Evolutionary conservation across 148 eudicot genomes (phyloP).

Genomic region (Limonium bicolor): DNA sequence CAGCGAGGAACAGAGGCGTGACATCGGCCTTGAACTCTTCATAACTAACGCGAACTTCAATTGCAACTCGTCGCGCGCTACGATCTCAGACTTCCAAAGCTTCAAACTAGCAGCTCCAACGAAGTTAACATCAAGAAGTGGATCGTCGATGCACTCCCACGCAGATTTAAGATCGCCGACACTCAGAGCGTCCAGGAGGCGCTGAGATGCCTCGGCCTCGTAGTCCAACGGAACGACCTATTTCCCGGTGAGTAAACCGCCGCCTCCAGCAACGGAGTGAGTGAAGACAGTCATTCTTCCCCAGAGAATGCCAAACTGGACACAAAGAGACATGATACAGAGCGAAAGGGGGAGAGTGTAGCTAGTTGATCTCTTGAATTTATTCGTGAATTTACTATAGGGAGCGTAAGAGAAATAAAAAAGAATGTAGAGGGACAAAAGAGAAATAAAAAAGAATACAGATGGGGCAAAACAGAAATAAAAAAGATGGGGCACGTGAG

Average conservation of each 20-base stretch:
- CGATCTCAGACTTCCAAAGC: constrained; percentile 33
- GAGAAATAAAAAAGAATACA: too few relatives aligned
- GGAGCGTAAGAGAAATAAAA: too few relatives aligned
- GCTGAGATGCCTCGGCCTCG: constrained; percentile 59
- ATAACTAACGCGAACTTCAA: constrained; percentile 27
- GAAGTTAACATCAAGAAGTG: constrained; percentile 61
- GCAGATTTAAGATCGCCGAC: constrained; percentile 24
- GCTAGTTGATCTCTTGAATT: too few relatives aligned
- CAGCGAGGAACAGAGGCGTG: constrained; percentile 67
- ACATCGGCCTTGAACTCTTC: constrained; percentile 65
- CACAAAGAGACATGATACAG: too few relatives aligned
- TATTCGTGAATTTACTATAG: too few relatives aligned
- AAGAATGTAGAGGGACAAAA: too few relatives aligned
- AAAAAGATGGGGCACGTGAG: too few relatives aligned
- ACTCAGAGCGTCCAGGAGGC: constrained; percentile 48
- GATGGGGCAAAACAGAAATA: too few relatives aligned
- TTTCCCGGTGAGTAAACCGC: constrained; percentile 21
- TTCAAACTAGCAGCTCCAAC: constrained; percentile 57
- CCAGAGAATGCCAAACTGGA: too few relatives aligned
- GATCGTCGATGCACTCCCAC: constrained; percentile 32
- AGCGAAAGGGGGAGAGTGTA: too few relatives aligned
- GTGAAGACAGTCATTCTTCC: too few relatives aligned
- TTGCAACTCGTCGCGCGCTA: constrained; percentile 31
- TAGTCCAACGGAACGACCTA: constrained; percentile 68
- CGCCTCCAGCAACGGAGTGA: too few relatives aligned